Evolutionary conservation across 2,329 filamentous ascomycete species (phyloP).

Genomic region (Fusarium siculi): DNA sequence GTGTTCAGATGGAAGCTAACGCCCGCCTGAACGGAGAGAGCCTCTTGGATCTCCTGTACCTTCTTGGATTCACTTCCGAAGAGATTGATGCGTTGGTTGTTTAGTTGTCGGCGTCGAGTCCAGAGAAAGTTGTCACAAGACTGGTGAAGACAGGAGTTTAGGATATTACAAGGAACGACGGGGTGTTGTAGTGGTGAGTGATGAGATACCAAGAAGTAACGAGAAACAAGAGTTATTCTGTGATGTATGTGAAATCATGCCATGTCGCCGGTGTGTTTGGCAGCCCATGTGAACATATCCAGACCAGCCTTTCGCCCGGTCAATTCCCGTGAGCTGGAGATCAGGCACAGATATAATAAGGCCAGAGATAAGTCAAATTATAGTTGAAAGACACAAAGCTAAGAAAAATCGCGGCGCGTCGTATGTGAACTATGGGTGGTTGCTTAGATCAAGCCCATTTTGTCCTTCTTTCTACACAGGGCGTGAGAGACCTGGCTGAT

Average conservation of each 20-base stretch:
- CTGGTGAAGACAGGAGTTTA: constrained; percentile 17
- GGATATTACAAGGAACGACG: constrained; percentile 25
- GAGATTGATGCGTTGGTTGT: constrained; percentile 56
- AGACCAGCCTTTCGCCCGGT: constrained; percentile 3
- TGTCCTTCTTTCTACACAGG: constrained; percentile 38
- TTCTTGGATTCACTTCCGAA: constrained; percentile 76
- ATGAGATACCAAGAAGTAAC: constrained; percentile 39
- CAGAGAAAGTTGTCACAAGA: constrained; percentile 21
- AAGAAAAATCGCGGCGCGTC: constrained; percentile 36
- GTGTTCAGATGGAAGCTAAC: constrained; percentile 81
- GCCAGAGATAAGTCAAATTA: constrained; percentile 18
- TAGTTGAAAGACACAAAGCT: constrained; percentile 39
- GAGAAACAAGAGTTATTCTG: constrained; percentile 6
- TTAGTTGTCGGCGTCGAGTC: constrained; percentile 20
- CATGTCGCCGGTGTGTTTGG: background rate
- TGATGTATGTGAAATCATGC: background rate
- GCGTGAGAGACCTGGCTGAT: constrained; percentile 11
- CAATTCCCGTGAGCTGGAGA: background rate
- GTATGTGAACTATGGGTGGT: constrained; percentile 40
- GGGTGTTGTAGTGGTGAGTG: constrained; percentile 33
- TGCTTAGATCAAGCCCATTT: constrained; percentile 38
- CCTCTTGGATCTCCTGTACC: constrained; percentile 76
- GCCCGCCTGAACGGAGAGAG: constrained; percentile 77
- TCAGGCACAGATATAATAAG: background rate
- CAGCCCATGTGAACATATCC: background rate